Conservation (phyloP, 2,329 filamentous ascomycete genomes). For the Alternaria ventricosa region DNA sequence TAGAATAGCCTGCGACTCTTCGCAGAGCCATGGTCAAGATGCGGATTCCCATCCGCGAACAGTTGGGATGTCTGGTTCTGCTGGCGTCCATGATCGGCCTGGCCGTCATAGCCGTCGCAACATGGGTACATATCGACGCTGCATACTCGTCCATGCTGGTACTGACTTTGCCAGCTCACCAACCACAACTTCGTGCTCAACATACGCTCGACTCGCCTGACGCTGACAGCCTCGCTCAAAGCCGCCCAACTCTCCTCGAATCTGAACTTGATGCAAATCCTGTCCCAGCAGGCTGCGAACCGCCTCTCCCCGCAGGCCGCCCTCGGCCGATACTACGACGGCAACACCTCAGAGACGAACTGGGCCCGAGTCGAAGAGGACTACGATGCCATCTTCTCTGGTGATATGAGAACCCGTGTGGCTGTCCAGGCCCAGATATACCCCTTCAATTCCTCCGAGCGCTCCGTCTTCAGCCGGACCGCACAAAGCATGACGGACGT, state of each 20-base stretch:
- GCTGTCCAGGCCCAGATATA: constrained; percentile 78
- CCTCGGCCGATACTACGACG: constrained; percentile 60
- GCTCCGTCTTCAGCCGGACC: constrained; percentile 50
- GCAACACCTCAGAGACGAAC: constrained; percentile 61
- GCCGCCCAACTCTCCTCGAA: constrained; percentile 80
- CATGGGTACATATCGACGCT: constrained; percentile 52
- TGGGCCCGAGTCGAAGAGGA: constrained; percentile 70
- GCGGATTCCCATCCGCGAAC: constrained; percentile 86
- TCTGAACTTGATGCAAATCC: constrained; percentile 78
- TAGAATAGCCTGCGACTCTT: background rate
- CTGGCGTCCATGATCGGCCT: constrained; percentile 76
- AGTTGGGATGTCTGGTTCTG: constrained; percentile 81
- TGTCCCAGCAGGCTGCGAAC: constrained; percentile 74
- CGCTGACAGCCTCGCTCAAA: constrained; percentile 84
- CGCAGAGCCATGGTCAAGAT: constrained; percentile 59
- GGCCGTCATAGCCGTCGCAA: constrained; percentile 79
- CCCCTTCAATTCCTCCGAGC: constrained; percentile 69
- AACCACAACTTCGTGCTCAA: constrained; percentile 67
- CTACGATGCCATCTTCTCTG: constrained; percentile 72
- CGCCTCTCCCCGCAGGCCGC: constrained; percentile 61
- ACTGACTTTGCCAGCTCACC: constrained; percentile 55
- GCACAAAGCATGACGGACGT: constrained; percentile 57
- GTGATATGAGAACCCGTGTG: constrained; percentile 55
- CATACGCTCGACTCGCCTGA: constrained; percentile 67
- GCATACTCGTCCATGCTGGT: constrained; percentile 2